These are phyloP conservation scores for Beauveria bassiana DNA, from an alignment of 2,329 filamentous ascomycete species.

Conservation along the genomic window DNA sequence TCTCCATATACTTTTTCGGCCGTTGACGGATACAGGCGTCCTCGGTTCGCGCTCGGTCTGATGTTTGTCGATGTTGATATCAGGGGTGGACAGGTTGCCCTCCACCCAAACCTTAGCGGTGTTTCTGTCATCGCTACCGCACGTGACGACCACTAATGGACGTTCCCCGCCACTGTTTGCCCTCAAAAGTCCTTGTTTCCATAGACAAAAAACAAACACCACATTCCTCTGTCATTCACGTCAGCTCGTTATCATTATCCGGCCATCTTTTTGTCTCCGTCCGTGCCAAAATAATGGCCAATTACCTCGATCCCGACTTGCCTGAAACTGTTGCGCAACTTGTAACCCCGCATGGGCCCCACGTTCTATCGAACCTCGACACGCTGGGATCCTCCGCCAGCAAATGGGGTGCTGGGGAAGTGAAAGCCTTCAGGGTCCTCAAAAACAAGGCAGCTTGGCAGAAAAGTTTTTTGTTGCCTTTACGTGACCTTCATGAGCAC, in stretches of 20 bases:
- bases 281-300: background rate
- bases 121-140: no score
- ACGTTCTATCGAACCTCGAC: background rate
- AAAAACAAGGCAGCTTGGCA: background rate
- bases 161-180: no score
- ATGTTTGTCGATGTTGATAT: no score
- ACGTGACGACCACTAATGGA: no score
- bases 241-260: background rate
- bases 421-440: background rate
- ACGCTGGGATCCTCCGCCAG: background rate
- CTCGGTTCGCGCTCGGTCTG: no score
- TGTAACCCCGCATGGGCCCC: background rate
- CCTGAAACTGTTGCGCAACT: background rate
- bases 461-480: background rate
- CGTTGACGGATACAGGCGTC: no score
- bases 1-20: background rate
- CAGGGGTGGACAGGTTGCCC: no score
- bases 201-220: no score
- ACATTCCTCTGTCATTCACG: no score
- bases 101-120: no score
- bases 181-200: no score
- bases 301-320: background rate
- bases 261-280: background rate
- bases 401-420: background rate
- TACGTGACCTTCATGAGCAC: background rate